Conservation (phyloP, 768 basidiomycete species). For the Hygrocybe coccinea region DNA sequence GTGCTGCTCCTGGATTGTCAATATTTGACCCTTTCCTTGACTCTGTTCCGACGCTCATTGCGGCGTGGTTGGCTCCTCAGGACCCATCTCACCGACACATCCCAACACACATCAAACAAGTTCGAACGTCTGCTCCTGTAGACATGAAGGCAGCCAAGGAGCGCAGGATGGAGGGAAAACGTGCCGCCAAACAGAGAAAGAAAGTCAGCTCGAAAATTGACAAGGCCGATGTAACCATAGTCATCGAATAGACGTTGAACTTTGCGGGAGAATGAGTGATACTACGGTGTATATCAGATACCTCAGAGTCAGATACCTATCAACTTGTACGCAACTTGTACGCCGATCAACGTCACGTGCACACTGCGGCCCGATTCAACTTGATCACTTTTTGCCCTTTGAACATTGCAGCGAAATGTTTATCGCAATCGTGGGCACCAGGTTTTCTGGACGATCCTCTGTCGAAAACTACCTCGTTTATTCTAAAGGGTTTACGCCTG, state of each 20-base stretch:
- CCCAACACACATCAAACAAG: conserved; percentile 77
- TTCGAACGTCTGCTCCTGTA: conserved; percentile 71
- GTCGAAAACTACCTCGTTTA: conserved; percentile 56
- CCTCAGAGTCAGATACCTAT: too few species aligned
- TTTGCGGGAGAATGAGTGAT: too few species aligned
- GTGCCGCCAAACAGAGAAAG: conserved; percentile 40
- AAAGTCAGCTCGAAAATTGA: too few species aligned
- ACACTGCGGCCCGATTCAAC: background rate
- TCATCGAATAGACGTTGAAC: too few species aligned
- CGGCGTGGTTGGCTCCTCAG: conserved; percentile 54
- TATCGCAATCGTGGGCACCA: conserved; percentile 62
- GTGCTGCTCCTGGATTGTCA: conserved; percentile 36
- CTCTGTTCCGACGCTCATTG: conserved; percentile 50
- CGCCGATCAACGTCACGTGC: background rate
- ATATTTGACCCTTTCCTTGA: conserved; percentile 39
- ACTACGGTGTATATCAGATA: too few species aligned
- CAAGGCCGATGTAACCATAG: too few species aligned
- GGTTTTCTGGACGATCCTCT: conserved; percentile 54
- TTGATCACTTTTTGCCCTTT: background rate
- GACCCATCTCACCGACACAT: conserved; percentile 35
- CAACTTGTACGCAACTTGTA: too few species aligned
- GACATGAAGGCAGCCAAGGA: conserved; percentile 73
- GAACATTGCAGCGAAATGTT: conserved; percentile 43
- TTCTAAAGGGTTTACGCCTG: conserved; percentile 51
- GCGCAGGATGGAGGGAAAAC: conserved; percentile 45